Evolutionary conservation across 345 rosid genomes (phyloP).

Genomic region (Citrus sp.): DNA sequence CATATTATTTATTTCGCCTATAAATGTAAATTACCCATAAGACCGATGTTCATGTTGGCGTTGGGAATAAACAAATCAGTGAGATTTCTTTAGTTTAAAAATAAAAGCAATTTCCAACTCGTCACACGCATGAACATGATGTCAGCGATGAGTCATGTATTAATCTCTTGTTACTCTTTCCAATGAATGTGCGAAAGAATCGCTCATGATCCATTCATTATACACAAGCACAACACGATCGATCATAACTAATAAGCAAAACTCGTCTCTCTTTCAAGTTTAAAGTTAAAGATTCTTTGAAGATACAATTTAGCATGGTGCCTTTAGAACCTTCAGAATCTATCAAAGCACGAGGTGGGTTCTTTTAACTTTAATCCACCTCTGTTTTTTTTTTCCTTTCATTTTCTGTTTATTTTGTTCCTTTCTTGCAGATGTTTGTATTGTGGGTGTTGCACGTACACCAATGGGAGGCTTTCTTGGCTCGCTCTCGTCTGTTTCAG

Average conservation of each 20-base stretch:
- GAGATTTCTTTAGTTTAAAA: too few species aligned
- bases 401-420: not conserved
- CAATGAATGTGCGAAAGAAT: not conserved
- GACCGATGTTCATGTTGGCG: too few species aligned
- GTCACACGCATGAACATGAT: not conserved
- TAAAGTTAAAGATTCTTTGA: not conserved
- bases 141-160: not conserved
- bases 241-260: not conserved
- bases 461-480: constrained; percentile 92
- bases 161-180: not conserved
- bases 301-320: constrained; percentile 32
- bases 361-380: not conserved
- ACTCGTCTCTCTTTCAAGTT: not conserved
- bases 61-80: too few species aligned
- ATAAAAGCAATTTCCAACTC: not conserved
- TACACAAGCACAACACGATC: not conserved
- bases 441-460: constrained; percentile 91
- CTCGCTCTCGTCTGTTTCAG: constrained; percentile 70
- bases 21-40: too few species aligned
- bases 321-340: constrained; percentile 29
- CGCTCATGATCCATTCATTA: not conserved
- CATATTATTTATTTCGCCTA: too few species aligned
- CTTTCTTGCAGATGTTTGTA: constrained; percentile 68
- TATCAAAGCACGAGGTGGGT: constrained; percentile 50
- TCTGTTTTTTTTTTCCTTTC: not conserved